Evolutionary conservation across 805 yeast genomes (phyloP), one percentile per base, ranked within the genome.

Genomic region (Barnettozyma salicaria): DNA sequence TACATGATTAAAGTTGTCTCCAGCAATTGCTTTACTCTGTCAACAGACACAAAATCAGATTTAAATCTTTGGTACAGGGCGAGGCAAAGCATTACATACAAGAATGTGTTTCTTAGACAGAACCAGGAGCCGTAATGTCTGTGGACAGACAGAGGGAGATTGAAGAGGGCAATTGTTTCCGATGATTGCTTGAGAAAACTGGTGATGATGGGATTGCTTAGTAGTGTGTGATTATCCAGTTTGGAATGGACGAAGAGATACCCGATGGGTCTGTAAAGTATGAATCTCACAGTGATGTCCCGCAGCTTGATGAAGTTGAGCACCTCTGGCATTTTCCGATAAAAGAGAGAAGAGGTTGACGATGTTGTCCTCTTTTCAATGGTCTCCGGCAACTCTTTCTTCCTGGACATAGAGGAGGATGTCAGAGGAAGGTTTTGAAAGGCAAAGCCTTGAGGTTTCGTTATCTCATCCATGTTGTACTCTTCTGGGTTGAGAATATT

Each of bases 101-200:
- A 23, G 9, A 45, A 42, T 13, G 42, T 37, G 18, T 47, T 49
- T 30, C 53, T 41, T 1, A 39, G 29, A 19, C 46, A 52, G 32
- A 50, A 47, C 56, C 56, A 52, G 3, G 54, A 50, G 1, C 56
- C 56, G 27, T 43, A 47, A 33, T 52, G 55, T 21, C 57, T 40
- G 28, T 52, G 57, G 1, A 46, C 40, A 1, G 57, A 52, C 9
- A 52, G 24, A 23, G 53, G 47, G 3, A 49, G 33, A 17, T 46
- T 45, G 14, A 50, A 12, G 31, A 49, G 24, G 8, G 47, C 54
- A 30, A 45, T 39, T 0, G 47, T 43, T 20, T 52, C 53, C 1
- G 30, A 40, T 1, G 43, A 32, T 28, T 48, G 53, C 18, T 32
- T 22, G 9, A 52, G n/a, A 5, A 52, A 31, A 10, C 42, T 44